Conservation (phyloP, 345 rosid species). For the Hibiscus trionum region DNA sequence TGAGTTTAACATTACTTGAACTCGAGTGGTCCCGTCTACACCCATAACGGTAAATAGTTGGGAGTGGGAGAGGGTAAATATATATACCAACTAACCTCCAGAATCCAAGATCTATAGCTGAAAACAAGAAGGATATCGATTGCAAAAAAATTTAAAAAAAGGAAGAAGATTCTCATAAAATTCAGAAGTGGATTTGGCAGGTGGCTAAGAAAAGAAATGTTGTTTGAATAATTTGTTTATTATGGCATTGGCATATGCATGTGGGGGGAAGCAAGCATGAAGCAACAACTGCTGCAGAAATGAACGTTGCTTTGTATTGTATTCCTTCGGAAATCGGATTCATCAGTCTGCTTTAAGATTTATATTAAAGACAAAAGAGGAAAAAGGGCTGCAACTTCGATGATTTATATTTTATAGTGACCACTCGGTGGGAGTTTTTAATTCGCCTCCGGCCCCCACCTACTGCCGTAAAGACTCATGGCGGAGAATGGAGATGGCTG, state of each 20-base stretch:
- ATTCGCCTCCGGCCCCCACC: background rate
- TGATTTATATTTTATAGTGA: background rate
- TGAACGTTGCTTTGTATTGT: slow-evolving; percentile 49
- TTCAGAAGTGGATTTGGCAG: background rate
- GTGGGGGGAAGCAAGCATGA: background rate
- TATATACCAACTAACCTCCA: background rate
- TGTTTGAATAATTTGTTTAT: background rate
- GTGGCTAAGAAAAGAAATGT: background rate
- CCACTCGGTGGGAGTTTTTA: background rate
- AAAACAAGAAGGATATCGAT: background rate
- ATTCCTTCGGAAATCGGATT: slow-evolving; percentile 1
- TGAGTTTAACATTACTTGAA: too few species aligned
- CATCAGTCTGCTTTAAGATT: background rate
- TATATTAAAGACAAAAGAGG: background rate
- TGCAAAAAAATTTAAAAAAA: background rate
- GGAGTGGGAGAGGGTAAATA: too few species aligned
- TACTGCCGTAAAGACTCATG: background rate
- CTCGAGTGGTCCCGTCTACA: too few species aligned
- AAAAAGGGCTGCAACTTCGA: background rate
- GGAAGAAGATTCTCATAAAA: background rate
- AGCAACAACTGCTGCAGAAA: slow-evolving; percentile 23
- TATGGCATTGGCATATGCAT: background rate
- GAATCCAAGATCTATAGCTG: background rate
- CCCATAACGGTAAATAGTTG: too few species aligned
- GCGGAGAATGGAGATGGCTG: background rate